Percentiles rank a stretch among this genome's conserved stretches.
phyloP scores from a whole-genome alignment of 768 basidiomycete genomes.

The Chlorophyllum brunneum region DNA sequence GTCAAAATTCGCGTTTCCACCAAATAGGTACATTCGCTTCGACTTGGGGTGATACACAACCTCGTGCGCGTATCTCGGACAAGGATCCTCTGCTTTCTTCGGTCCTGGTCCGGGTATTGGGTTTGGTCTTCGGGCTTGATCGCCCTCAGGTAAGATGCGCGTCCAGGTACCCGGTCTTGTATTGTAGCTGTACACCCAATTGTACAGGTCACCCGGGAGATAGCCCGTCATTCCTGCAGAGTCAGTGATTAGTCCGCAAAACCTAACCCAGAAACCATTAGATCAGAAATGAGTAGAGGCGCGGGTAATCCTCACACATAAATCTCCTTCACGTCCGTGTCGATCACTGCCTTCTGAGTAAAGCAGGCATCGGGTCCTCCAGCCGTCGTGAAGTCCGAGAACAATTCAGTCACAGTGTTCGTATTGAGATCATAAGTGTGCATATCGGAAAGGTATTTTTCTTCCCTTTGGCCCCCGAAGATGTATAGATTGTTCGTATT shows the following conservation, averaged over 20 bases:
- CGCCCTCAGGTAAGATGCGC: slow-evolving; percentile 39
- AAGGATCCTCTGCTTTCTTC: slow-evolving; percentile 37
- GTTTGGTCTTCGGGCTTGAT: slow-evolving; percentile 19
- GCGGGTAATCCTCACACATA: slow-evolving; percentile 54
- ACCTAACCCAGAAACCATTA: slow-evolving; percentile 30
- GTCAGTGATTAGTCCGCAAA: slow-evolving; percentile 55
- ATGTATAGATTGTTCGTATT: slow-evolving; percentile 57
- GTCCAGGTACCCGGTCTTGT: slow-evolving; percentile 63
- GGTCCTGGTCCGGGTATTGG: background rate
- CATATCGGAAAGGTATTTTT: slow-evolving; percentile 72
- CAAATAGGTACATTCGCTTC: slow-evolving; percentile 64
- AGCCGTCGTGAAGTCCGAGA: slow-evolving; percentile 51
- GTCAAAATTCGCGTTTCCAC: slow-evolving; percentile 58
- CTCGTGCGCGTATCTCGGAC: slow-evolving; percentile 74
- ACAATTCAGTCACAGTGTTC: slow-evolving; percentile 56
- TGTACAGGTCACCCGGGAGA: slow-evolving; percentile 44
- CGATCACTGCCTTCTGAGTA: slow-evolving; percentile 71
- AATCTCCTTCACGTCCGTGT: slow-evolving; percentile 58
- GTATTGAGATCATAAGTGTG: slow-evolving; percentile 63
- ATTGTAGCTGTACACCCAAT: slow-evolving; percentile 68
- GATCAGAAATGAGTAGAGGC: background rate
- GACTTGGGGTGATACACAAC: slow-evolving; percentile 64
- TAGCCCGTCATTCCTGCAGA: slow-evolving; percentile 33
- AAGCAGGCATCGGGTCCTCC: slow-evolving; percentile 74
- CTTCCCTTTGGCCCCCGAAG: slow-evolving; percentile 69